Percentiles rank a stretch among this genome's conserved stretches.
Evolutionary conservation across 306 rosid genomes (phyloP).

Genomic region (Cicer pinnatifidum): DNA sequence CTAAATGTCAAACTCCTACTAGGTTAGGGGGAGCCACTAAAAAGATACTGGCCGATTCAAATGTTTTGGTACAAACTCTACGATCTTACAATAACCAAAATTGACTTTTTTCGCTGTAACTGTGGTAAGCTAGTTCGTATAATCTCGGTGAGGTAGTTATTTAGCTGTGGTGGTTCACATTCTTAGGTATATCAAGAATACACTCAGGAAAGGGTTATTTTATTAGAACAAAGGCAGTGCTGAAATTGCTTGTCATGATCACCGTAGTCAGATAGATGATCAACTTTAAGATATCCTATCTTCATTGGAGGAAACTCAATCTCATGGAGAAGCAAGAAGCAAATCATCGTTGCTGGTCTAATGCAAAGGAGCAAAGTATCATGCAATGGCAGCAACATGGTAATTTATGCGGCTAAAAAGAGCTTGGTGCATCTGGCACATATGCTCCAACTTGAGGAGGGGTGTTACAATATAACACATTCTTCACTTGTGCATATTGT

Average conservation of each 20-base stretch:
- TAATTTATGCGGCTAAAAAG: not conserved
- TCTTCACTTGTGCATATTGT: not conserved
- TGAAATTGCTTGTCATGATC: not conserved
- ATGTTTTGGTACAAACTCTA: not conserved
- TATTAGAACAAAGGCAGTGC: not conserved
- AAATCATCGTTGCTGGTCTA: not conserved
- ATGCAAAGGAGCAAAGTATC: not conserved
- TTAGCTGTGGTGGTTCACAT: not conserved
- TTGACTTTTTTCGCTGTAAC: not conserved
- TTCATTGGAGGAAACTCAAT: not conserved
- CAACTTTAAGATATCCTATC: not conserved
- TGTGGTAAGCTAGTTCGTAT: not conserved
- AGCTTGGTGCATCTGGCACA: not conserved
- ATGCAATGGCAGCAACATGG: slow-evolving; percentile 1
- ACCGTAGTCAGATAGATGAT: not conserved
- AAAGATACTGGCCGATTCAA: not conserved
- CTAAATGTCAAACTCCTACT: slow-evolving; percentile 12
- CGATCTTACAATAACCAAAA: slow-evolving; percentile 3
- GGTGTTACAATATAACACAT: not conserved
- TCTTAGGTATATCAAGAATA: not conserved
- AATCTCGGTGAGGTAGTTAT: not conserved
- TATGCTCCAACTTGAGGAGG: not conserved
- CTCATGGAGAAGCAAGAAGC: not conserved
- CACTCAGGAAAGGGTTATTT: not conserved
- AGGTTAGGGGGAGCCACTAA: not conserved